These are phyloP conservation scores for Trichosporon coremiiforme DNA, from an alignment of 1,284 basidiomycete genomes.

Conservation along the genomic window DNA sequence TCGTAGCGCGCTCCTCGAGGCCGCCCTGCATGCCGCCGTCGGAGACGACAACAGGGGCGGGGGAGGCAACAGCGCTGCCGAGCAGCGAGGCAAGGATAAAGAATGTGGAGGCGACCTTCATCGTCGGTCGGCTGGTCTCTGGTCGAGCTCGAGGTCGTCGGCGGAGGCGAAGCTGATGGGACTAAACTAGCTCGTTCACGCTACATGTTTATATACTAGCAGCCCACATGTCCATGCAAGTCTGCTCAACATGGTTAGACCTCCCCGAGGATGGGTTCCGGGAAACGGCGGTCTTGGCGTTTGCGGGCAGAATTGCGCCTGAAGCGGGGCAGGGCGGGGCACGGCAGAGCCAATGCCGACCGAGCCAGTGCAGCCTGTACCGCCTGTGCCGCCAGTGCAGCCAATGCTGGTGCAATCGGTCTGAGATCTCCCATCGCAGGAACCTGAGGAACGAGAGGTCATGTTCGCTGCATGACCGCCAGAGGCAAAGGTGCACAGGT, in stretches of 20 bases:
- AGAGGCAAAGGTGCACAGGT: background rate
- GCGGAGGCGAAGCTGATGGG: slow-evolving; percentile 6
- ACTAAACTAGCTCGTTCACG: background rate
- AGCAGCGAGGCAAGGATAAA: slow-evolving; percentile 17
- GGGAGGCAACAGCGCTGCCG: slow-evolving; percentile 14
- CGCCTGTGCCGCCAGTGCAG: no score
- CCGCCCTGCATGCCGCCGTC: background rate
- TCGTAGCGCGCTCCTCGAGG: slow-evolving; percentile 22
- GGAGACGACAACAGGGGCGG: slow-evolving; percentile 11
- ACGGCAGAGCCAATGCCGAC: background rate
- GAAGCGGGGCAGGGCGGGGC: background rate
- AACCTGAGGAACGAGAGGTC: background rate
- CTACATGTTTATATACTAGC: background rate
- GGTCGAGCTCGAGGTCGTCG: slow-evolving; percentile 8
- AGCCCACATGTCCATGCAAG: background rate
- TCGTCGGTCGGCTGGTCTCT: slow-evolving; percentile 14
- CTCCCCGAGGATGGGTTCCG: slow-evolving; percentile 7
- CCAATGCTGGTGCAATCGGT: background rate
- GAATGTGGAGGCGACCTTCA: slow-evolving; percentile 17
- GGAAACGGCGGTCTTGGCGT: slow-evolving; percentile 5
- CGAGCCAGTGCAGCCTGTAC: no score
- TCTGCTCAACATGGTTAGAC: slow-evolving; percentile 5
- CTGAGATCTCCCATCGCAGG: background rate
- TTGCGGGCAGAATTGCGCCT: background rate
- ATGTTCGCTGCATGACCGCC: background rate